These are phyloP conservation scores for Cryptococcus sp. DNA, from an alignment of 1,284 basidiomycete species.

Conservation along the genomic window DNA sequence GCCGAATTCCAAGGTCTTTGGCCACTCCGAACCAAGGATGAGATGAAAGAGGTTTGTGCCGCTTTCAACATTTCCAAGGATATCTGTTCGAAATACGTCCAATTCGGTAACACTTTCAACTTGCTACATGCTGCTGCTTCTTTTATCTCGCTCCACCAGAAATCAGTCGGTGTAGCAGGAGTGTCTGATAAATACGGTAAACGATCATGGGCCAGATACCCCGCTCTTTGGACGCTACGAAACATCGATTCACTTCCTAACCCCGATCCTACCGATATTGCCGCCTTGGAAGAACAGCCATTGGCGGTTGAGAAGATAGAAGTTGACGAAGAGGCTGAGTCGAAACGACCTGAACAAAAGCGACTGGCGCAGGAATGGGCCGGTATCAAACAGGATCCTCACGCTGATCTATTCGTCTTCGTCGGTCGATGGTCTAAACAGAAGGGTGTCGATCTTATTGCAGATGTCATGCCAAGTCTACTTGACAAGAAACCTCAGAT, in stretches of 20 bases:
- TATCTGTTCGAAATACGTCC: constrained; percentile 87
- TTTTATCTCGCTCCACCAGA: constrained; percentile 86
- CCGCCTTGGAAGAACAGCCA: constrained; percentile 75
- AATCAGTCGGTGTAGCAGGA: constrained; percentile 85
- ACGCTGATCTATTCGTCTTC: constrained; percentile 85
- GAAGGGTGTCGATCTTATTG: constrained; percentile 90
- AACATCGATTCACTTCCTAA: constrained; percentile 91
- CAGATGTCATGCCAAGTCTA: constrained; percentile 84
- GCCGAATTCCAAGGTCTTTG: constrained; percentile 94
- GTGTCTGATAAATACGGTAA: constrained; percentile 93
- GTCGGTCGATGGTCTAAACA: constrained; percentile 96
- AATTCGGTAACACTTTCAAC: constrained; percentile 95
- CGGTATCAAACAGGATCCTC: constrained; percentile 78
- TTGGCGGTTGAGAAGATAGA: constrained; percentile 66
- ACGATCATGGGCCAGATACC: constrained; percentile 89
- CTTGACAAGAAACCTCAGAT: constrained; percentile 79
- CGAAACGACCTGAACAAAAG: constrained; percentile 79
- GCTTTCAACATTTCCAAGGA: constrained; percentile 95
- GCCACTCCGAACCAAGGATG: constrained; percentile 90
- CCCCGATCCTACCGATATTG: constrained; percentile 85
- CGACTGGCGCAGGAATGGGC: constrained; percentile 92
- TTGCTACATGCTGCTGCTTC: constrained; percentile 84
- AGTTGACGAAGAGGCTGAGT: constrained; percentile 75
- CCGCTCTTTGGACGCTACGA: constrained; percentile 87
- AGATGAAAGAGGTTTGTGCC: constrained; percentile 94